A percentile compares a stretch with the other conserved stretches of the same genome.
Evolutionary conservation across 179 eudicot genomes (phyloP).

Genomic region (Heliamphora pulchella): DNA sequence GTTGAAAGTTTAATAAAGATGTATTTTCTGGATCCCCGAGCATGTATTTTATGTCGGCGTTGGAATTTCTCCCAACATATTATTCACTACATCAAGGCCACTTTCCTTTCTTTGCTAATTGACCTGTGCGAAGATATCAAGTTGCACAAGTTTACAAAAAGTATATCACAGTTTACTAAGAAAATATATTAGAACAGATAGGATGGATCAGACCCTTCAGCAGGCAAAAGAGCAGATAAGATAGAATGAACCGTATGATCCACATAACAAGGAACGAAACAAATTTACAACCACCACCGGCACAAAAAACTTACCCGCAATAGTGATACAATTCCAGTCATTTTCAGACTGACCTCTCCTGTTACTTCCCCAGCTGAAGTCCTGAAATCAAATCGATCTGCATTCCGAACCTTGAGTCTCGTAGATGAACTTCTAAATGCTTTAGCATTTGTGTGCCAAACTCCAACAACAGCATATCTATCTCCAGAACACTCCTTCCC

Average conservation of each 20-base stretch:
- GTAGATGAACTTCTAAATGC: slow-evolving; percentile 18
- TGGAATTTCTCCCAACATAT: no score
- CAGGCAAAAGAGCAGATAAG: neutral
- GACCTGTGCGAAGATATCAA: neutral
- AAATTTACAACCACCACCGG: no score
- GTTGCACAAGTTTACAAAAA: neutral
- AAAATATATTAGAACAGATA: neutral
- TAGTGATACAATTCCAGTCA: slow-evolving; percentile 17
- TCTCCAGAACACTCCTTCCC: slow-evolving; percentile 28
- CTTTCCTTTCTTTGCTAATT: neutral
- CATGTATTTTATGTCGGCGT: no score
- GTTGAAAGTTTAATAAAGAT: no score
- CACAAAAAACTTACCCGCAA: slow-evolving; percentile 20
- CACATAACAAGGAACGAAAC: neutral
- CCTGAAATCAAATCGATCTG: slow-evolving; percentile 30
- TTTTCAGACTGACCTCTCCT: slow-evolving; percentile 22
- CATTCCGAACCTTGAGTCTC: slow-evolving; percentile 26
- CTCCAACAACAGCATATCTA: slow-evolving; percentile 23
- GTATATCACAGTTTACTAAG: neutral
- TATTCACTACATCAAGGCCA: neutral
- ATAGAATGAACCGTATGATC: neutral
- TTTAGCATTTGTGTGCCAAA: slow-evolving; percentile 25
- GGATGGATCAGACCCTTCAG: neutral
- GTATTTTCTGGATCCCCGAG: no score
- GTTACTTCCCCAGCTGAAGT: slow-evolving; percentile 26